Base-by-base conservation (phyloP, 1,284 basidiomycete genomes). In the Coniferiporia weirii region DNA sequence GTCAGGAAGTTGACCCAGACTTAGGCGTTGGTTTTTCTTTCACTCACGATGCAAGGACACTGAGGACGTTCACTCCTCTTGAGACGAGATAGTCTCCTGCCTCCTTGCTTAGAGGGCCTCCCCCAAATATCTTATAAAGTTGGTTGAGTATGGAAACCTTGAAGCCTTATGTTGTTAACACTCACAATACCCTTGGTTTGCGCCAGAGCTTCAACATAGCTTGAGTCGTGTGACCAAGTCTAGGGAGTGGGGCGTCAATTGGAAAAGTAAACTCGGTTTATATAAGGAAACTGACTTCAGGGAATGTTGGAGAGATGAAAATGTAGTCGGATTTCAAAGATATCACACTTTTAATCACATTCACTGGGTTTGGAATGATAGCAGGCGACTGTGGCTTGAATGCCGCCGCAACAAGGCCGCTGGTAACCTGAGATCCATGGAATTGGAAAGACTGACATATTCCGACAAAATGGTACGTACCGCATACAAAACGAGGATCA, bases 81-180 rank as follows among this genome's bases (percentile, higher is more conserved):
- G 22, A 35, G 10, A 60, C 58, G 9, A 73, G 56, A 38, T 50
- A 43, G 57, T 71, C 66, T 12, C 72, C 72, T 12, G 65, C 67
- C 6, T 61, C 59, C 38, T 69, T 65, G 34, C 64, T 64, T 3
- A 73, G 59, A 4, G 69, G 66, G 4, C 66, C 69, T 27, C 71
- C 72, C n/a, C 68, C 71, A 47, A 56, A 73, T 3, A 71, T 49
- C 70, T 72, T 32, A 13, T 4, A n/a, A 52, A 27, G 2, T n/a
- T 48, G 5, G 13, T 36, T 10, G 36, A 27, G 12, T 7, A 38
- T 38, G 6, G 36, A 38, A 12, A 38, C 12, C 12, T 38, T n/a
- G n/a, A n/a, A n/a, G n/a, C n/a, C n/a, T 12, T 12, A 35, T n/a
- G 46, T 27, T 51, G 10, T 53, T 17, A 1, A 34, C 50, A 50